These are phyloP conservation scores for Wakefieldia striispora DNA, from an alignment of 768 basidiomycete species.

Conservation along the genomic window DNA sequence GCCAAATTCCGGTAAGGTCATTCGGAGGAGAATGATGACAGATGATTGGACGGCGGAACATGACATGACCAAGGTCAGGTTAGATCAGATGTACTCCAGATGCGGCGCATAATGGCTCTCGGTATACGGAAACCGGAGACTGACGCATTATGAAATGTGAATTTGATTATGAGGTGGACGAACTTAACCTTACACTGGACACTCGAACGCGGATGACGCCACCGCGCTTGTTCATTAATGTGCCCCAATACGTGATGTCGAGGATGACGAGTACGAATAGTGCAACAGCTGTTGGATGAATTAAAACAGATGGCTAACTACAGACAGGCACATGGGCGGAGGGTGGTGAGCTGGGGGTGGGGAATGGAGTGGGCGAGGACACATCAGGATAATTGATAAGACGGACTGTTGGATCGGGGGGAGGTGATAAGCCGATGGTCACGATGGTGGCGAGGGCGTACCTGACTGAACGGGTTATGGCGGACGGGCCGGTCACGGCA, in stretches of 20 bases:
- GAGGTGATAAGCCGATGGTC: conserved; percentile 22
- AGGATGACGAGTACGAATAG: conserved; percentile 22
- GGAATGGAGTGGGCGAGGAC: conserved; percentile 8
- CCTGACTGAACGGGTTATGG: conserved; percentile 18
- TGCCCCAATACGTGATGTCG: conserved; percentile 33
- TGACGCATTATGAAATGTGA: conserved; percentile 37
- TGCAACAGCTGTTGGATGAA: conserved; percentile 16
- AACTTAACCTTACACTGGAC: conserved; percentile 37
- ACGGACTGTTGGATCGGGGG: conserved; percentile 6
- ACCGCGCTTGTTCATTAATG: conserved; percentile 33
- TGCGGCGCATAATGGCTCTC: conserved; percentile 25
- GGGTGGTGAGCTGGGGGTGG: conserved; percentile 13
- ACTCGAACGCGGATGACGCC: conserved; percentile 32
- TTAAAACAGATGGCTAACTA: conserved; percentile 28
- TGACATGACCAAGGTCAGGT: conserved; percentile 20
- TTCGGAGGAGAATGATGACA: conserved; percentile 52
- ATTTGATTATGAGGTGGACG: conserved; percentile 41
- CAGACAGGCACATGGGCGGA: conserved; percentile 15
- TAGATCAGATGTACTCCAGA: conserved; percentile 32
- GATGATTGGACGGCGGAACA: conserved; percentile 33
- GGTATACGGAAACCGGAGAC: conserved; percentile 34
- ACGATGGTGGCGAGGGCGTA: conserved; percentile 24
- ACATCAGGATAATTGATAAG: conserved; percentile 28
- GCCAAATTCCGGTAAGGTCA: conserved; percentile 41
- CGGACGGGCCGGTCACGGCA: conserved; percentile 55